These are phyloP conservation scores for Podospora pseudopauciseta DNA, from an alignment of 495 filamentous ascomycete genomes.

Conservation along the genomic window DNA sequence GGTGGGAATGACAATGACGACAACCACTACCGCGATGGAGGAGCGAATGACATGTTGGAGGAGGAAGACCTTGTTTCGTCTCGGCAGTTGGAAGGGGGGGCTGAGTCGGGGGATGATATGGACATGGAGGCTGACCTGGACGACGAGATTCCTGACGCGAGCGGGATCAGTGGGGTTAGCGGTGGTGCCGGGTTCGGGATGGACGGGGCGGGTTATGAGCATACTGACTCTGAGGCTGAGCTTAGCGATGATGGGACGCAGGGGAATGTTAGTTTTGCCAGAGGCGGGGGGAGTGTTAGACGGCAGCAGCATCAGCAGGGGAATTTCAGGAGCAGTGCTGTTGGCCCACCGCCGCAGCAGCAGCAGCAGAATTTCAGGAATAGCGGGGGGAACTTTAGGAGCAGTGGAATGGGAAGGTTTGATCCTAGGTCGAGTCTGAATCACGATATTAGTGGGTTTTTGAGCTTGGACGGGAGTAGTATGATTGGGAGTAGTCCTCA, in stretches of 20 bases:
- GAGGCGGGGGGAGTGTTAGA: slow-evolving; percentile 14
- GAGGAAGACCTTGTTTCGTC: slow-evolving; percentile 47
- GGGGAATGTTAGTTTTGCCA: slow-evolving; percentile 27
- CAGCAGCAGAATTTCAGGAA: slow-evolving; percentile 12
- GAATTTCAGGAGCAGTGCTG: slow-evolving; percentile 11
- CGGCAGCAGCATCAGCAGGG: slow-evolving; percentile 8
- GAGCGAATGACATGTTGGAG: slow-evolving; percentile 46
- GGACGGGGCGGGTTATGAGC: slow-evolving; percentile 58
- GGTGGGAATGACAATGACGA: slow-evolving; percentile 45
- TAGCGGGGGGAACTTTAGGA: neutral
- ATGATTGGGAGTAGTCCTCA: slow-evolving; percentile 46
- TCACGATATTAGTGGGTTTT: slow-evolving; percentile 44
- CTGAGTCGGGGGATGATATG: slow-evolving; percentile 35
- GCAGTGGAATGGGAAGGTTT: slow-evolving; percentile 37
- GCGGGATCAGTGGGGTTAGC: neutral
- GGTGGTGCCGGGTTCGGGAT: slow-evolving; percentile 31
- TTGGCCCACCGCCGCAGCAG: neutral
- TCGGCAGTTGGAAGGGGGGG: slow-evolving; percentile 12
- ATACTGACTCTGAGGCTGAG: slow-evolving; percentile 81
- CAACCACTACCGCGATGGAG: neutral
- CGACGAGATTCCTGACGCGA: slow-evolving; percentile 63
- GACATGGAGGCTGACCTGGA: slow-evolving; percentile 60
- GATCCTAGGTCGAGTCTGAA: slow-evolving; percentile 40
- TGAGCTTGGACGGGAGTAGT: slow-evolving; percentile 49
- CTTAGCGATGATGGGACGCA: slow-evolving; percentile 41